phyloP scores from a whole-genome alignment of 768 basidiomycete genomes.

The Glaciozyma martinii region DNA sequence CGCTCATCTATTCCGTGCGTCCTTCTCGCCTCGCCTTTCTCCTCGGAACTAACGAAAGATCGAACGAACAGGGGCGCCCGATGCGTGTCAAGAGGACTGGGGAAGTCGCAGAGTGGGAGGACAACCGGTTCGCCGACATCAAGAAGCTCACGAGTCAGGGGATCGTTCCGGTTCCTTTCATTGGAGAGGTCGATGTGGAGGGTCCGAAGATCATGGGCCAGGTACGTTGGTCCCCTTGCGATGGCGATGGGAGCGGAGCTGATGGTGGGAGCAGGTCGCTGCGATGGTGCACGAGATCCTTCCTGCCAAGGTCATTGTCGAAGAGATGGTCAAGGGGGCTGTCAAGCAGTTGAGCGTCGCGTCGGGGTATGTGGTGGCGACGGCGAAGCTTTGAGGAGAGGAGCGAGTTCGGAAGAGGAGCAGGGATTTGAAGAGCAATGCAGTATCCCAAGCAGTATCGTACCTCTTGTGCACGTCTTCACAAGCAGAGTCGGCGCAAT shows the following conservation, averaged over 20 bases:
- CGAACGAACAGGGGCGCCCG: conserved; percentile 47
- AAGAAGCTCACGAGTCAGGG: neutral
- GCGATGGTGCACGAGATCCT: neutral
- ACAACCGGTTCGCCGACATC: conserved; percentile 43
- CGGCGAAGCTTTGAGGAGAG: no score
- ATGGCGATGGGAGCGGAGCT: no score
- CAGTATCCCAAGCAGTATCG: no score
- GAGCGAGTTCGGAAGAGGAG: no score
- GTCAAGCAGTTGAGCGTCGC: no score
- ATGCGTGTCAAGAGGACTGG: conserved; percentile 74
- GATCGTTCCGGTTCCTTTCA: neutral
- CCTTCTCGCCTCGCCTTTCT: no score
- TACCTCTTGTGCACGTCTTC: no score
- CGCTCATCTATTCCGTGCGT: neutral
- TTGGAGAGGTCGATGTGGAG: neutral
- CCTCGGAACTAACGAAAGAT: no score
- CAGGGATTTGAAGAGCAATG: no score
- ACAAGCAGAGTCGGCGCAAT: no score
- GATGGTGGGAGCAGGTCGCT: neutral
- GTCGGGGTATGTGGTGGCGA: no score
- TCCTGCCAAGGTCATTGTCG: neutral
- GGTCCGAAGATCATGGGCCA: neutral
- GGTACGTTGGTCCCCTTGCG: no score
- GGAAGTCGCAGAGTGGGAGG: conserved; percentile 68
- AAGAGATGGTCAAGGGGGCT: neutral